phyloP scores from a whole-genome alignment of 805 yeast species.

The Metschnikowia shivogae region DNA sequence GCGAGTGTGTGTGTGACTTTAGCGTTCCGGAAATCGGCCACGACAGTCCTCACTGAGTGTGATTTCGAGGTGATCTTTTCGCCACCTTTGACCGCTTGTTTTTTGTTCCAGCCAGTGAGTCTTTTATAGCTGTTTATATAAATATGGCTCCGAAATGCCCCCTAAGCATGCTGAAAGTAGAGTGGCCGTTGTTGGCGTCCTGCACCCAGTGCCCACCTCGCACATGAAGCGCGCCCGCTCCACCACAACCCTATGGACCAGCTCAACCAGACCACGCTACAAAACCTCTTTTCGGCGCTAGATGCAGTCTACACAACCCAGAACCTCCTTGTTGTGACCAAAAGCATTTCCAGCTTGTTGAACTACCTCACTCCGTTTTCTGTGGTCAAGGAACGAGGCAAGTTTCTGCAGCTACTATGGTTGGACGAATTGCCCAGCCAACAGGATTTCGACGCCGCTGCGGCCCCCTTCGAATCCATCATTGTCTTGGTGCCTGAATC shows the following conservation, averaged over 20 bases:
- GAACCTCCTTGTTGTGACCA: constrained; percentile 39
- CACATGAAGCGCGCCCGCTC: not conserved
- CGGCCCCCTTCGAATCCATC: constrained; percentile 5
- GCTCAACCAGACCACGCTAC: constrained; percentile 20
- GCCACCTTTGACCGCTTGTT: no score
- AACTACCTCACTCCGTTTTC: constrained; percentile 56
- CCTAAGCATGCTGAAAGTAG: no score
- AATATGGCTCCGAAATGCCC: no score
- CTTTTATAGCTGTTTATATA: no score
- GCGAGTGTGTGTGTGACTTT: not conserved
- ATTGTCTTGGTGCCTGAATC: constrained; percentile 7
- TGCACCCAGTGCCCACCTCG: not conserved
- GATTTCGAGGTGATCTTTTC: no score
- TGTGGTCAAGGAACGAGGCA: constrained; percentile 44
- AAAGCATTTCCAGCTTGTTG: constrained; percentile 43
- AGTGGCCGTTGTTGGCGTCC: no score
- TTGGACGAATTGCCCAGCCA: constrained; percentile 10
- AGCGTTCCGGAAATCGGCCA: not conserved
- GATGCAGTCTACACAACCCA: constrained; percentile 22
- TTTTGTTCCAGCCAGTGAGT: no score
- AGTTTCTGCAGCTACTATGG: constrained; percentile 29
- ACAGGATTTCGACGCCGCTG: not conserved
- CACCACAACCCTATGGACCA: not conserved
- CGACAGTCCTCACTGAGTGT: no score
- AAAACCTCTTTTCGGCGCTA: constrained; percentile 21